Base-by-base conservation (phyloP, 2,329 filamentous ascomycete species). In the Colletotrichum limetticola region DNA sequence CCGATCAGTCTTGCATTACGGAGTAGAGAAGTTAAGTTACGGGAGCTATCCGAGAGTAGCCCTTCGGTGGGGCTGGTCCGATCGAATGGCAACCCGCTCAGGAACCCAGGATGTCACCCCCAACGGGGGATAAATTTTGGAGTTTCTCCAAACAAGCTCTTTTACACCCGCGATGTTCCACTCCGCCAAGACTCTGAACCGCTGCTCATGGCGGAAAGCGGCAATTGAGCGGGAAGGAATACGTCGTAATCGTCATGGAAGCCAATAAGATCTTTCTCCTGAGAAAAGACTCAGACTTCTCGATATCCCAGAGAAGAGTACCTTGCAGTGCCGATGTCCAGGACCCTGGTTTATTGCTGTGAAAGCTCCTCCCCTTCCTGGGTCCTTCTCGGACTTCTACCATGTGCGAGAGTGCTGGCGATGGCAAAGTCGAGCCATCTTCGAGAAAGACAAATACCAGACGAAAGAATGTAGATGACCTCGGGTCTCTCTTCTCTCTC, bases 61-160 rank as follows among this genome's bases (percentile, higher is more conserved):
- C 42, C 42, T n/a, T 49, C 42, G 42, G 68, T 71, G 68, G 68
- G 68, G 63, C 68, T 32, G 57, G 62, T 71, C 64, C 64, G 64
- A 71, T 62, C 58, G 57, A 71, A 71, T 68, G 37, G 58, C 46
- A 62, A n/a, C 52, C 12, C 52, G 22, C 58, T 58, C n/a, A 26
- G 12, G n/a, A 32, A 46, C 26, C 46, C 42, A 37, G 60, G 19
- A 30, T 67, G 35, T 46, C 32, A 46, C 30, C 19, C 66, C 62
- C 24, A 24, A 57, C 49, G 64, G 64, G 67, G 16, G 37, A 46
- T 14, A 16, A 42, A 14, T 42, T 19, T 5, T 42, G 1, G 6
- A 42, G 14, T 26, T 19, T 26, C 46, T 52, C 49, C 52, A 37
- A 53, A 68, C 64, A 71, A 68, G 64, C 64, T 67, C 52, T 62